Conservation (phyloP, 768 basidiomycete genomes). For the Suillus alpinus region DNA sequence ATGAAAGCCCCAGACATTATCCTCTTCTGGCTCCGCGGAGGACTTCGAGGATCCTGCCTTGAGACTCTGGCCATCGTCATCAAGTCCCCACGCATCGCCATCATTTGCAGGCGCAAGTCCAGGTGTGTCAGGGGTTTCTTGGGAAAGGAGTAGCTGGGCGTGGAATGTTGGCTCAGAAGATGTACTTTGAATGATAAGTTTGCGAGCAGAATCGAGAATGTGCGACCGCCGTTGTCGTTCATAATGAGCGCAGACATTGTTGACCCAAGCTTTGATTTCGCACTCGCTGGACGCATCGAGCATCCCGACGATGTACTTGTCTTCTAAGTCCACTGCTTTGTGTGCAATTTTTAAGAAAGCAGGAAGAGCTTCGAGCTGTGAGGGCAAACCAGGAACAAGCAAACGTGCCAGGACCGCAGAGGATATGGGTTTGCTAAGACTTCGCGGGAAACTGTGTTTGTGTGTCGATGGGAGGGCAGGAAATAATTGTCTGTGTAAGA, state of each 20-base stretch:
- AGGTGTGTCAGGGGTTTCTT: conserved; percentile 2
- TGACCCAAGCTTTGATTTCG: conserved; percentile 66
- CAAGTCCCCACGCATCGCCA: conserved; percentile 44
- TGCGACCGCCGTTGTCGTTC: conserved; percentile 69
- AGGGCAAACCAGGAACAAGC: conserved; percentile 68
- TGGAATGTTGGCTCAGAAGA: conserved; percentile 23
- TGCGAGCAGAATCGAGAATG: conserved; percentile 63
- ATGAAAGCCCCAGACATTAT: conserved; percentile 51
- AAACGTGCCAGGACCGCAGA: conserved; percentile 62
- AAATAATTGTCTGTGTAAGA: conserved; percentile 59
- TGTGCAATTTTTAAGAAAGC: conserved; percentile 56
- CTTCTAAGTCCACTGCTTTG: conserved; percentile 68
- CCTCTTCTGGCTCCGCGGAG: conserved; percentile 30
- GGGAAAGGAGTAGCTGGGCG: conserved; percentile 17
- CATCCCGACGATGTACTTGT: conserved; percentile 45
- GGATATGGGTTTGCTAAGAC: conserved; percentile 59
- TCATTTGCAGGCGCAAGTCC: conserved; percentile 3
- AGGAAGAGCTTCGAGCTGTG: conserved; percentile 56
- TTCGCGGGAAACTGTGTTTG: conserved; percentile 45
- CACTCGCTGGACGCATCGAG: conserved; percentile 48
- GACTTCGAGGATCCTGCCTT: conserved; percentile 25
- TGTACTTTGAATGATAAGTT: conserved; percentile 42
- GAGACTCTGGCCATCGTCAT: conserved; percentile 37
- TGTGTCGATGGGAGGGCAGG: conserved; percentile 50
- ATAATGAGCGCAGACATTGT: conserved; percentile 69